phyloP scores from a whole-genome alignment of 2,329 filamentous ascomycete genomes.

The Sclerotiophoma versabilis region DNA sequence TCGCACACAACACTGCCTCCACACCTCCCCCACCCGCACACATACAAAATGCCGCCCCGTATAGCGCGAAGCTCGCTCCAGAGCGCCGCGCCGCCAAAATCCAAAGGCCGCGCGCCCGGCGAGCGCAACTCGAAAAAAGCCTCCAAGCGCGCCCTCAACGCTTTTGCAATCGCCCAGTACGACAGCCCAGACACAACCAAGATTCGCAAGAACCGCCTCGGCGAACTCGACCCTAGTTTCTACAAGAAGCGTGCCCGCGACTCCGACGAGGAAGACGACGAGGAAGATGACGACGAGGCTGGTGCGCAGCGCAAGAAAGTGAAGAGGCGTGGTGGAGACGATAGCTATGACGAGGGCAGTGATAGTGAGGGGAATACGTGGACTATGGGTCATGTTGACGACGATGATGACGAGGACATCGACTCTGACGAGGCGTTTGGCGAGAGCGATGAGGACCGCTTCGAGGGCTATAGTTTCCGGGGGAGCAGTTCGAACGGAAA shows the following conservation, averaged over 20 bases:
- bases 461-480: slow-evolving; percentile 76
- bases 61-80: slow-evolving; percentile 51
- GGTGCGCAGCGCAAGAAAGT: slow-evolving; percentile 41
- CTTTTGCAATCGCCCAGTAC: slow-evolving; percentile 69
- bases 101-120: slow-evolving; percentile 26
- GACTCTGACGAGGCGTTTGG: slow-evolving; percentile 86
- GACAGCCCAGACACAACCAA: slow-evolving; percentile 61
- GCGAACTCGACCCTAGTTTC: slow-evolving; percentile 57
- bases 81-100: slow-evolving; percentile 39
- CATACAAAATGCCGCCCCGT: slow-evolving; percentile 54
- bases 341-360: slow-evolving; percentile 74
- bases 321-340: slow-evolving; percentile 44
- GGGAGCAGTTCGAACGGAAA: slow-evolving; percentile 61
- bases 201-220: slow-evolving; percentile 65
- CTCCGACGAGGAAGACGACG: slow-evolving; percentile 58
- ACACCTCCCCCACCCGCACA: background rate
- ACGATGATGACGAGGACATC: slow-evolving; percentile 72
- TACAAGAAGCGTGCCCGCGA: slow-evolving; percentile 53
- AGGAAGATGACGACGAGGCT: slow-evolving; percentile 37
- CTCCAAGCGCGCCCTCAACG: slow-evolving; percentile 65
- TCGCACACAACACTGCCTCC: background rate
- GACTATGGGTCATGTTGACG: slow-evolving; percentile 74
- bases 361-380: slow-evolving; percentile 88
- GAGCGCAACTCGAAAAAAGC: slow-evolving; percentile 54
- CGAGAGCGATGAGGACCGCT: slow-evolving; percentile 84